Evolutionary conservation across 768 basidiomycete genomes (phyloP), one percentile per base, ranked within the genome.

Genomic region (Pulveroboletus sp.): DNA sequence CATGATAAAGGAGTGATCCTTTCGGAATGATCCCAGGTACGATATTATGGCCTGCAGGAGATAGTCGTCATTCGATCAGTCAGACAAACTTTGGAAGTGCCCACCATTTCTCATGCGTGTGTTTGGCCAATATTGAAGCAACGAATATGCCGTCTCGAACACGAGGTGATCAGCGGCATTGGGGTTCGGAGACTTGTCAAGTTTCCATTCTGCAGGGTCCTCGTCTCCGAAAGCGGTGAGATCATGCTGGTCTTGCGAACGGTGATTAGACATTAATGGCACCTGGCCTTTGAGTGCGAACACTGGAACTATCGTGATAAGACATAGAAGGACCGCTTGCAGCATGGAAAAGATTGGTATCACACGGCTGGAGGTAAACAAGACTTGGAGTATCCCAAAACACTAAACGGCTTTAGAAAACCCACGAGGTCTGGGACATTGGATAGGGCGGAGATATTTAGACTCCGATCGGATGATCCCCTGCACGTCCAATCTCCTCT

Each of bases 41-140:
- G 41, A 49, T 48, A 20, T n/a, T 19, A 17, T 53, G 57, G 26
- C 57, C 55, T 56, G 23, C n/a, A 17, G 24, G 17, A 6, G 12
- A 16, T 19, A 27, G 1, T 12, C 19, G 13, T 31, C 16, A 53
- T 9, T 56, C 47, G 16, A 50, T 43, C 14, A 9, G 4, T 2
- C n/a, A 27, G 47, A 29, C 6, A 40, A 26, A 38, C 7, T 11
- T 14, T 3, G 5, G 22, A 0, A 6, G 19, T 12, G 22, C 43
- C 19, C 26, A 54, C 73, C 71, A 54, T 75, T 73, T n/a, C 73
- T 62, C 60, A 74, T 72, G 27, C 73, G 70, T 0, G 75, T 74
- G 44, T 76, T 74, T 12, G 73, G 70, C 75, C 75, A 76, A 49
- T 70, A 73, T 39, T 76, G 73, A 11, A 75, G 62, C 0, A 62